phyloP scores from a whole-genome alignment of 1,139 yeast species.

The Magnusiomyces ingens region DNA sequence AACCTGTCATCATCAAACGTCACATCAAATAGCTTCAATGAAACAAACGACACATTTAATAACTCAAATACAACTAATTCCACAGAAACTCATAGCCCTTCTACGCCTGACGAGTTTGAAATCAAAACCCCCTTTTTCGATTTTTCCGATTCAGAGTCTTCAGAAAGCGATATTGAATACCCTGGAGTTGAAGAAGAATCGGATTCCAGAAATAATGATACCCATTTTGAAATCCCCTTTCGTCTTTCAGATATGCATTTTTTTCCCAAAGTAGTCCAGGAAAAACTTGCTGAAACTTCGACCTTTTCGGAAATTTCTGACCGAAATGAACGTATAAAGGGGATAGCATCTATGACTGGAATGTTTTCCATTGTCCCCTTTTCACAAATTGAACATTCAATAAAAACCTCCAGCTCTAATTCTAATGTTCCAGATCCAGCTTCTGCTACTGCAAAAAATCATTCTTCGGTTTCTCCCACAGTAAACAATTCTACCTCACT shows the following conservation, averaged over 20 bases:
- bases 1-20: too few species aligned
- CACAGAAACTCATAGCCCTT: too few species aligned
- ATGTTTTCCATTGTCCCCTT: neutral
- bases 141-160: neutral
- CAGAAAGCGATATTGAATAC: neutral
- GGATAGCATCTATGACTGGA: neutral
- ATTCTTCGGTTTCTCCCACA: too few species aligned
- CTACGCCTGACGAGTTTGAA: neutral
- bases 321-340: neutral
- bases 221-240: neutral
- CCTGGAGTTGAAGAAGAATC: neutral
- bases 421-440: too few species aligned
- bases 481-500: too few species aligned
- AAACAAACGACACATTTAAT: too few species aligned
- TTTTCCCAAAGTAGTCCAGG: neutral
- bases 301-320: neutral
- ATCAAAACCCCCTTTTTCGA: neutral
- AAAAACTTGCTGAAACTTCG: neutral
- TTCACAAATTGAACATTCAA: too few species aligned
- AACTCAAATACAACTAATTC: too few species aligned
- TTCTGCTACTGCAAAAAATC: too few species aligned
- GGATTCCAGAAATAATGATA: neutral
- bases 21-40: too few species aligned
- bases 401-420: too few species aligned
- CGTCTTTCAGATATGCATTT: slow-evolving; percentile 1